Evolutionary conservation across 768 basidiomycete genomes (phyloP), one percentile per base, ranked within the genome.

Genomic region (Basidioascus undulatus): DNA sequence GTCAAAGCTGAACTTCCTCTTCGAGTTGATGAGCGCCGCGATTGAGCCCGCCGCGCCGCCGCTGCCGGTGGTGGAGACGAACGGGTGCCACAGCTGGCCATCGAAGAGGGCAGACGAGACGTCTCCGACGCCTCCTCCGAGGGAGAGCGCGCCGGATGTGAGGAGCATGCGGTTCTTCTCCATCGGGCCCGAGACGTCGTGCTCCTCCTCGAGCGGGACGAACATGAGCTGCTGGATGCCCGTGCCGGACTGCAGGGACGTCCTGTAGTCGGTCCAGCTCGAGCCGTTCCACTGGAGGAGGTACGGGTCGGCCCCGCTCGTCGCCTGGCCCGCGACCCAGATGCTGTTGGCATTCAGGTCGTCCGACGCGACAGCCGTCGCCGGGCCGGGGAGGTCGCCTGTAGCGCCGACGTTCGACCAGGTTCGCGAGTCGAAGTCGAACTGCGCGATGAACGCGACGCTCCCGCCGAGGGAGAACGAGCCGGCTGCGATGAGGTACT

Each of bases 51-150:
- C 53, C 7, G 65, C 60, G 11, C 86, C 86, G 21, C 69, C 64
- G 1, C 69, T 53, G 2, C 74, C 63, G 1, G 70, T 61, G 16
- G 86, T 67, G 18, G 72, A 62, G 34, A 92, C 65, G 54, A 81
- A 94, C 3, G 92, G 92, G 49, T 74, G 72, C 53, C 80, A 72
- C 1, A 56, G 65, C 47, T 72, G 60, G 4, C 89, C 89, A 51
- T 98, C 89, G 52, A 72, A 98, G 39, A 96, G 61, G 9, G 77
- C 79, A 3, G 80, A 68, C 2, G 86, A 86, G 4, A 74, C 75
- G 50, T 74, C 74, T 37, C 83, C 84, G 45, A 72, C 71, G 1
- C 70, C 65, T 0, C 70, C 60, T n/a, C n/a, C n/a, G 48, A 79
- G 74, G 9, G 66, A 61, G 31, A 96, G 55, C 25, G 66, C 57